Evolutionary conservation across 305 asterid genomes (phyloP).

Genomic region (Solanum hybrid): DNA sequence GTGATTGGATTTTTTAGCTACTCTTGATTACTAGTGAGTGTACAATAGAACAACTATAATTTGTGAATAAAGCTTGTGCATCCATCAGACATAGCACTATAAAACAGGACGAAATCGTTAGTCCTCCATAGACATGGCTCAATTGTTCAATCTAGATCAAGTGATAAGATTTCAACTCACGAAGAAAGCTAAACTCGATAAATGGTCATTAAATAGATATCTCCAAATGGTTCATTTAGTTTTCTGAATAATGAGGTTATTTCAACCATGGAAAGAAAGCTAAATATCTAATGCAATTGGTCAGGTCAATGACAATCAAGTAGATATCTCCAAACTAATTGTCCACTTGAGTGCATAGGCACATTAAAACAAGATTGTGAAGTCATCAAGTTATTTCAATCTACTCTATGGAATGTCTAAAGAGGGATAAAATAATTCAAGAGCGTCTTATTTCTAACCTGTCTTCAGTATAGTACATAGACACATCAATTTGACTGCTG

Average conservation of each 20-base stretch:
- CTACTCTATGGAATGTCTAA: too few relatives aligned
- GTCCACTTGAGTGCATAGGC: not conserved
- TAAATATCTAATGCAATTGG: not conserved
- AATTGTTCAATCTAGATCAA: not conserved
- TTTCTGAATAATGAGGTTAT: not conserved
- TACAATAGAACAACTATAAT: not conserved
- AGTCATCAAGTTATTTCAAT: too few relatives aligned
- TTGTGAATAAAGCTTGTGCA: not conserved
- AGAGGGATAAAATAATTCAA: too few relatives aligned
- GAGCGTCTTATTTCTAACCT: conserved; percentile 17
- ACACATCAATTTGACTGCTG: conserved; percentile 36
- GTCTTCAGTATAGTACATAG: conserved; percentile 30
- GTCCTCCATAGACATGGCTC: not conserved
- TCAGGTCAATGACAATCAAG: not conserved
- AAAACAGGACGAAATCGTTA: not conserved
- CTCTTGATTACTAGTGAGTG: not conserved
- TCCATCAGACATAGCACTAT: not conserved
- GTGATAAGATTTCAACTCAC: not conserved
- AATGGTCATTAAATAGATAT: not conserved
- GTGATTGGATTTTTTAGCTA: not conserved
- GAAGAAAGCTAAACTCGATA: not conserved
- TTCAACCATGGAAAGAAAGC: not conserved
- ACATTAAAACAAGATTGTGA: too few relatives aligned
- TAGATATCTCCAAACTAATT: not conserved
- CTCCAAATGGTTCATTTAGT: not conserved